Conservation (phyloP, 1,284 basidiomycete genomes). For the Sporisorium reilianum region DNA sequence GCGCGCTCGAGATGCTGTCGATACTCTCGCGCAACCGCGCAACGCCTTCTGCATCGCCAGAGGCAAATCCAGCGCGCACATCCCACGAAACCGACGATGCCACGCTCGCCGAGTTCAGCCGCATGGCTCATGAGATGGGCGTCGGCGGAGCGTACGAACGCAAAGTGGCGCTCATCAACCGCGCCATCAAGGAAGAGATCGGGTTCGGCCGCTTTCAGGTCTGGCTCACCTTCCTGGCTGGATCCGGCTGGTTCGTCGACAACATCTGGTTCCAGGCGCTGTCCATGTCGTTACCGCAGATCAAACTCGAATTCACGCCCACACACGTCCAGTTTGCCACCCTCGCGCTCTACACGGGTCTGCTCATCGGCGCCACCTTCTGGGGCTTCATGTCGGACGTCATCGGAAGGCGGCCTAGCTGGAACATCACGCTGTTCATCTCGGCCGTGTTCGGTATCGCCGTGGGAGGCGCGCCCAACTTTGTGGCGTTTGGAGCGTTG, state of each 20-base stretch:
- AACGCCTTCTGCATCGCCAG: background rate
- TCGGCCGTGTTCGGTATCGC: constrained; percentile 75
- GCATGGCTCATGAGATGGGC: constrained; percentile 61
- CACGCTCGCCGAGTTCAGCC: constrained; percentile 34
- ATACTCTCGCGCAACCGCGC: constrained; percentile 9
- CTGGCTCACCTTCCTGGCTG: constrained; percentile 75
- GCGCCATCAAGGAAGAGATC: constrained; percentile 68
- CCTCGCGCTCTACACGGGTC: constrained; percentile 75
- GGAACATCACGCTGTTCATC: constrained; percentile 76
- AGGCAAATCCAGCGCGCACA: background rate
- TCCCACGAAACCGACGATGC: constrained; percentile 43
- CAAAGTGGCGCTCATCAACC: constrained; percentile 60
- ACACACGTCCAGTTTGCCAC: constrained; percentile 60
- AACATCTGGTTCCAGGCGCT: constrained; percentile 62
- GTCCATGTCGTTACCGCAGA: constrained; percentile 59
- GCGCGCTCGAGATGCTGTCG: background rate
- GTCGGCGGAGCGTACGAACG: constrained; percentile 57
- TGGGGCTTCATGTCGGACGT: constrained; percentile 72
- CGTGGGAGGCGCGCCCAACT: constrained; percentile 74
- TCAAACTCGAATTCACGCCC: constrained; percentile 57
- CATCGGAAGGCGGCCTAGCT: constrained; percentile 73
- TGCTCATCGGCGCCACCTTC: constrained; percentile 75
- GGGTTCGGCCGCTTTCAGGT: constrained; percentile 77
- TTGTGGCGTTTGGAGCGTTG: constrained; percentile 73
- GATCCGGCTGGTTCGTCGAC: constrained; percentile 74